A percentile compares a stretch with the other conserved stretches of the same genome.
phyloP scores from a whole-genome alignment of 1,139 yeast species.

The Zhuliangozyma parablackwelliae region DNA sequence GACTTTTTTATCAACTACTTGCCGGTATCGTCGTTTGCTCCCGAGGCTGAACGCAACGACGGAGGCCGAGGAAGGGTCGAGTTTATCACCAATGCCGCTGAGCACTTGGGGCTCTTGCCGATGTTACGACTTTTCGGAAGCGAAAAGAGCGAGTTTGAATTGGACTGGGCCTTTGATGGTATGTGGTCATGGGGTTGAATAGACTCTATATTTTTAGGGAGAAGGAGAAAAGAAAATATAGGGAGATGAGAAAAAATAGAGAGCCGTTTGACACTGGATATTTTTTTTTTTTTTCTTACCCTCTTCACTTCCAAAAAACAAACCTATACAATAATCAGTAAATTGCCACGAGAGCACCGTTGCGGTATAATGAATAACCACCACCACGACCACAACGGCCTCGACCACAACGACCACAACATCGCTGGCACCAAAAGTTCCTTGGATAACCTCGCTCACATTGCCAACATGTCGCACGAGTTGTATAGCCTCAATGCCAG shows the following conservation, averaged over 20 bases:
- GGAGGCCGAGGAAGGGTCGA: conserved; percentile 17
- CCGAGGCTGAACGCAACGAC: conserved; percentile 1
- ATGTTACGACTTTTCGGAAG: conserved; percentile 33
- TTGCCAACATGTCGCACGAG: conserved; percentile 45
- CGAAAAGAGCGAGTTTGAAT: conserved; percentile 22
- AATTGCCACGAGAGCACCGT: too few species aligned
- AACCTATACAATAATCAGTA: too few species aligned
- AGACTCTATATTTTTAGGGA: too few species aligned
- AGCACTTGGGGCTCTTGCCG: conserved; percentile 23
- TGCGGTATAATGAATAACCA: too few species aligned
- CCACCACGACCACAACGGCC: background rate
- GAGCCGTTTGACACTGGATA: too few species aligned
- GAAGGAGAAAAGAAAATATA: too few species aligned
- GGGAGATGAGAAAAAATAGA: too few species aligned
- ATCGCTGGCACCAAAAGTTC: conserved; percentile 15
- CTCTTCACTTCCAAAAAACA: too few species aligned
- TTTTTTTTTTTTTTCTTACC: too few species aligned
- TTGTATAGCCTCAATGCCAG: conserved; percentile 23
- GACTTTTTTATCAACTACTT: conserved; percentile 36
- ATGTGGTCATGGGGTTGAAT: conserved; percentile 26
- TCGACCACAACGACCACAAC: background rate
- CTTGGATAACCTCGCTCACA: conserved; percentile 40
- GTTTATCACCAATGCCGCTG: conserved; percentile 20
- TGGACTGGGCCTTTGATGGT: conserved; percentile 36
- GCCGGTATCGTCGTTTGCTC: conserved; percentile 19